A percentile compares a stretch with the other conserved stretches of the same genome.
phyloP scores from a whole-genome alignment of 768 basidiomycete species.

The Naganishia antarctica region DNA sequence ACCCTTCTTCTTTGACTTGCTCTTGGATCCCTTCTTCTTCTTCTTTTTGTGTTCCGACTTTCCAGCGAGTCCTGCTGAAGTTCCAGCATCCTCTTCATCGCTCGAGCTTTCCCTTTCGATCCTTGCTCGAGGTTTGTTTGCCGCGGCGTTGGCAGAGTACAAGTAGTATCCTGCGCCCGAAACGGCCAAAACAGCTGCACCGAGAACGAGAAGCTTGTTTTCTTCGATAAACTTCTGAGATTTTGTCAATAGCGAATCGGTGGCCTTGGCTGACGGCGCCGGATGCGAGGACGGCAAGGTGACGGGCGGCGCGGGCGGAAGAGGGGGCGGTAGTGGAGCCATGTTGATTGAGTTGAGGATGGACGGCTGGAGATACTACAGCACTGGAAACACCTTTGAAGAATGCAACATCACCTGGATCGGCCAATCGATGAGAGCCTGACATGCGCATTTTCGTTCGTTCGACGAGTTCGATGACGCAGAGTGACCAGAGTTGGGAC shows the following conservation, averaged over 20 bases:
- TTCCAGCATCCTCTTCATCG: constrained; percentile 28
- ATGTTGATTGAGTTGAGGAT: not conserved
- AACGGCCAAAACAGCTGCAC: constrained; percentile 63
- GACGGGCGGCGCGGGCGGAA: constrained; percentile 9
- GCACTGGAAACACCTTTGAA: too few species aligned
- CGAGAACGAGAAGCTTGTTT: constrained; percentile 68
- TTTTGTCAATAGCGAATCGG: constrained; percentile 32
- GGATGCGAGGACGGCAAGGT: constrained; percentile 2
- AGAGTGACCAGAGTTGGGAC: too few species aligned
- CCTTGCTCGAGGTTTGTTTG: constrained; percentile 53
- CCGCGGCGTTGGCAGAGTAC: constrained; percentile 34
- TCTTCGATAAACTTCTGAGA: constrained; percentile 52
- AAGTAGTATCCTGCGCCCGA: constrained; percentile 71
- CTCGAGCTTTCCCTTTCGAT: constrained; percentile 19
- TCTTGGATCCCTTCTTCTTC: constrained; percentile 59
- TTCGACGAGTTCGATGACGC: too few species aligned
- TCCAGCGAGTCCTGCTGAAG: constrained; percentile 37
- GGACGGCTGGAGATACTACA: not conserved
- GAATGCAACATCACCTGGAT: too few species aligned
- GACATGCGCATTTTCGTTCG: too few species aligned
- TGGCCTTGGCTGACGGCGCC: constrained; percentile 19
- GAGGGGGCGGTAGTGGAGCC: constrained; percentile 1
- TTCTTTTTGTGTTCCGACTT: constrained; percentile 50
- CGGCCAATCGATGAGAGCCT: too few species aligned
- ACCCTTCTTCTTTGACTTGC: constrained; percentile 44